Percentiles rank a stretch among this genome's conserved stretches.
These are phyloP conservation scores for Monilinia vaccinii-corymbosi DNA, from an alignment of 2,329 filamentous ascomycete genomes.

Conservation along the genomic window DNA sequence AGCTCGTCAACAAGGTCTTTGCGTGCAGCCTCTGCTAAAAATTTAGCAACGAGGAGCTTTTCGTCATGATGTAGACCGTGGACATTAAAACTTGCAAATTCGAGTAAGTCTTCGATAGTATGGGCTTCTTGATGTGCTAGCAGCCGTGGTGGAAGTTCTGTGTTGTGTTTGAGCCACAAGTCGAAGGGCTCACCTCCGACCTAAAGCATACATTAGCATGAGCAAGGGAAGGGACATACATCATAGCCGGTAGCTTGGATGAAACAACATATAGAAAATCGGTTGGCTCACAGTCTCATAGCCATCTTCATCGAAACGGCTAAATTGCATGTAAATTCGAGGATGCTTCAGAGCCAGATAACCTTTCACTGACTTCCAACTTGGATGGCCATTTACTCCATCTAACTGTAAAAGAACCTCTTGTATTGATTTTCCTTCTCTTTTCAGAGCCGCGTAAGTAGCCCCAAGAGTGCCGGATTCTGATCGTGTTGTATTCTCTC, in stretches of 20 bases:
- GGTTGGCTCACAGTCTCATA: conserved; percentile 11
- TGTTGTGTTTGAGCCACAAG: conserved; percentile 8
- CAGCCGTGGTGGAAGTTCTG: background rate
- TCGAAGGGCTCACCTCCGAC: conserved; percentile 15
- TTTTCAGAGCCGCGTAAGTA: conserved; percentile 11
- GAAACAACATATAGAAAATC: background rate
- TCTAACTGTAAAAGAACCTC: conserved; percentile 7
- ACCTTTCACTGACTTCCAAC: conserved; percentile 10
- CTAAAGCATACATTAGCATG: background rate
- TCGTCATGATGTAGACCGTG: conserved; percentile 6
- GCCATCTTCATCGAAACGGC: conserved; percentile 14
- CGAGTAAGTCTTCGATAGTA: background rate
- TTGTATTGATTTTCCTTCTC: conserved; percentile 5
- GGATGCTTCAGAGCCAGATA: conserved; percentile 14
- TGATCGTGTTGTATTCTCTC: conserved; percentile 12
- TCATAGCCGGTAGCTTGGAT: background rate
- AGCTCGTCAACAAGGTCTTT: conserved; percentile 10
- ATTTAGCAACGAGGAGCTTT: conserved; percentile 11
- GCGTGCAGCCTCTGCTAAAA: conserved; percentile 12
- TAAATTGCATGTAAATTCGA: conserved; percentile 16
- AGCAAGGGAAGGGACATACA: background rate
- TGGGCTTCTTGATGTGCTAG: background rate
- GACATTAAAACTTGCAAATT: conserved; percentile 6
- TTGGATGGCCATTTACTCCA: conserved; percentile 6
- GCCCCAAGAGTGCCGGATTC: conserved; percentile 14